Conservation (phyloP, 441 rosid genomes). For the Euphorbia schlechtendalii region DNA sequence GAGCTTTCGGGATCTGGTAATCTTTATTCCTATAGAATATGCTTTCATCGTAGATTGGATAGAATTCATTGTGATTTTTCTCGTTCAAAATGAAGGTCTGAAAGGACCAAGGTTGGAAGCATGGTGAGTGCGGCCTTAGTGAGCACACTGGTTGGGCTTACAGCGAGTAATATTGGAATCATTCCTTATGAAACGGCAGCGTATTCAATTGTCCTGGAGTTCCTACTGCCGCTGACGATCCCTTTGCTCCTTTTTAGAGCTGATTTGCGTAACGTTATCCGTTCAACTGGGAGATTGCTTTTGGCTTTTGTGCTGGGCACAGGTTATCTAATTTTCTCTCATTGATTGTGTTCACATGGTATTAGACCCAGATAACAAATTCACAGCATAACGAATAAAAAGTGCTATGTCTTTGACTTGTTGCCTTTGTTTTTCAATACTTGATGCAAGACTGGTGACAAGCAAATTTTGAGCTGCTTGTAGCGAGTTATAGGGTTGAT, state of each 20-base stretch:
- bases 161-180: conserved; percentile 62
- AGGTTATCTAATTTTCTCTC: too few relatives aligned
- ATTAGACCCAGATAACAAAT: neutral
- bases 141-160: conserved; percentile 72
- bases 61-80: neutral
- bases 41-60: too few relatives aligned
- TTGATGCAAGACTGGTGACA: too few relatives aligned
- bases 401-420: neutral
- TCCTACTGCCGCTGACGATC: conserved; percentile 55
- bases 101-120: conserved; percentile 68
- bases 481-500: too few relatives aligned
- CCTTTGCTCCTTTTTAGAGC: conserved; percentile 73
- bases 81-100: conserved; percentile 38
- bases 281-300: conserved; percentile 60
- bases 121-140: conserved; percentile 67
- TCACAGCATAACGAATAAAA: neutral
- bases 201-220: conserved; percentile 54
- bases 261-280: conserved; percentile 51
- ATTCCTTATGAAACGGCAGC: conserved; percentile 63
- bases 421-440: neutral
- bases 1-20: conserved; percentile 85
- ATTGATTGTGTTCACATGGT: too few relatives aligned
- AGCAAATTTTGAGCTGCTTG: too few relatives aligned
- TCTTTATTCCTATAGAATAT: neutral
- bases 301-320: conserved; percentile 73